Base-by-base conservation (phyloP, 2,329 filamentous ascomycete genomes). In the Cytospora mali region DNA sequence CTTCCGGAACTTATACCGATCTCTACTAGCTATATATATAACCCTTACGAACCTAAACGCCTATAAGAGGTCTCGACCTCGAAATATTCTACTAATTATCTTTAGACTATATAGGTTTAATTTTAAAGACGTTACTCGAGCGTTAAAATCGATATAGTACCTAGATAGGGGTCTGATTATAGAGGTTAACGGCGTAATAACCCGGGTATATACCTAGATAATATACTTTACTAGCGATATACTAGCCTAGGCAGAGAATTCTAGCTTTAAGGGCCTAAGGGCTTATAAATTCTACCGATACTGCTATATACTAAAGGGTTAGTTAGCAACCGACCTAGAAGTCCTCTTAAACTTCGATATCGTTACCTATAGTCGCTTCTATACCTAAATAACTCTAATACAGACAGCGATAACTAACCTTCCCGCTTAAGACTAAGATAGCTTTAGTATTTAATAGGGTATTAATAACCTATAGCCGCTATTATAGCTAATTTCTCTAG, bases 1-100 rank as follows among this genome's bases (percentile, higher is more conserved):
- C n/a, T 46, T 18, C n/a, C 18, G 18, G 14, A 46, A 46, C n/a
- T 18, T 46, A 46, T 46, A 46, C n/a, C 14, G 39, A 46, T 46
- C 18, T 7, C 39, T 46, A 46, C n/a, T 46, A 46, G n/a, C n/a
- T 5, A 46, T 46, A 46, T 46, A 46, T 46, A 18, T 46, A 46
- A 46, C 14, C 5, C 39, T 46, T 46, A 18, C n/a, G 6, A 46
- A 46, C n/a, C n/a, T 46, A 7, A 46, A 46, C 14, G 14, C 39
- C n/a, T 46, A 46, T 46, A 46, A 46, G 39, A 46, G 39, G n/a
- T 46, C n/a, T 46, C n/a, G n/a, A 46, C 39, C 39, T 46, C n/a
- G n/a, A 46, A 46, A 46, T 46, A 46, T 46, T 46, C n/a, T 46
- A 46, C 39, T 18, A 7, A 16, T 46, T 46, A 18, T 46, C 6